Conservation (phyloP, 441 rosid species). For the Viola pubescens region DNA sequence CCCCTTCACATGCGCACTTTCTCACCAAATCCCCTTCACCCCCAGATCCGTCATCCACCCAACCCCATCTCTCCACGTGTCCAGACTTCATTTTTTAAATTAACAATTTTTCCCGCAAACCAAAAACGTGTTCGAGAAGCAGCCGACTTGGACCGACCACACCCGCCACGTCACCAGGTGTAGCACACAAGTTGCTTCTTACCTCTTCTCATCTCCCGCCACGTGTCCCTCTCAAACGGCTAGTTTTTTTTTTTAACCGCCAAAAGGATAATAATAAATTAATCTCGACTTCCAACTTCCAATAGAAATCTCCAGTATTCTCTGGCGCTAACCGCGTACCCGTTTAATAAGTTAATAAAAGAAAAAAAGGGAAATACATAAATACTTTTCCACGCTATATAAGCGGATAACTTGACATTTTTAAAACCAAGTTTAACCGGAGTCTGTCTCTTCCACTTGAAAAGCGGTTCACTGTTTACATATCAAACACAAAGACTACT, state of each 20-base stretch:
- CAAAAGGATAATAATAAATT: constrained; percentile 15
- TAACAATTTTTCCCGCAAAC: no score
- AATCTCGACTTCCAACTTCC: not conserved
- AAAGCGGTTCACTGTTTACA: constrained; percentile 1
- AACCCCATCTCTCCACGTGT: no score
- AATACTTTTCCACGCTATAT: not conserved
- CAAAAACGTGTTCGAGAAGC: no score
- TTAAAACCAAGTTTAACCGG: not conserved
- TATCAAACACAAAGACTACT: constrained; percentile 3
- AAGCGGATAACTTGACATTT: not conserved
- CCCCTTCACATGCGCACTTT: constrained; percentile 1
- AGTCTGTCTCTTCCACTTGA: not conserved
- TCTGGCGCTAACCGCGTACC: not conserved
- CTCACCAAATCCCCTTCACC: constrained; percentile 14
- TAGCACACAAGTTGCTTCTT: constrained; percentile 21
- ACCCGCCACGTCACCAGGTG: constrained; percentile 30
- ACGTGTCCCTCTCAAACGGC: constrained; percentile 49
- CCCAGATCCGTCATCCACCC: not conserved
- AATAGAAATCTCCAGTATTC: no score
- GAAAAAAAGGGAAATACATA: not conserved
- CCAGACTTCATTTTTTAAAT: no score
- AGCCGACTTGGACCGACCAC: no score
- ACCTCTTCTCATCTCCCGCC: constrained; percentile 13
- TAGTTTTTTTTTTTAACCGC: constrained; percentile 47
- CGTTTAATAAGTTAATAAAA: not conserved